Percentiles rank a stretch among this genome's conserved stretches.
phyloP scores from a whole-genome alignment of 2,329 filamentous ascomycete genomes.

The Parastagonospora avenae region DNA sequence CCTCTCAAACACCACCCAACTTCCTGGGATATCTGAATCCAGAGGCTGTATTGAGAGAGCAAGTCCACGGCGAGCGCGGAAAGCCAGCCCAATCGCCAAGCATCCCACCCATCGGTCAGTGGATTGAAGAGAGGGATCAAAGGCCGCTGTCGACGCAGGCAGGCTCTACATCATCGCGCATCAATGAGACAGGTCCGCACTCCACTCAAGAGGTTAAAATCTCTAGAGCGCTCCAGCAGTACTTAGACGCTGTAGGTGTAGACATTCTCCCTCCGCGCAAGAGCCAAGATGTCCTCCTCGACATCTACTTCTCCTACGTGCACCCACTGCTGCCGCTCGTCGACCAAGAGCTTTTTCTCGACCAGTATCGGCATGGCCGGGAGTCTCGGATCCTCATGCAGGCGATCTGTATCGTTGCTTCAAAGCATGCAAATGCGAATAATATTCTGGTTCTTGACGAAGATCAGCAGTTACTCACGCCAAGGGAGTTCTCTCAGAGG shows the following conservation, averaged over 20 bases:
- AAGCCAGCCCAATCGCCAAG: constrained; percentile 36
- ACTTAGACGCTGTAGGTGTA: constrained; percentile 46
- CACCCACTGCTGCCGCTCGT: constrained; percentile 56
- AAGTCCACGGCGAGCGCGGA: constrained; percentile 44
- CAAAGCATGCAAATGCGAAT: constrained; percentile 52
- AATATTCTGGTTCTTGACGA: constrained; percentile 47
- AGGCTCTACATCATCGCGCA: constrained; percentile 27
- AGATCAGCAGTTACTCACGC: constrained; percentile 39
- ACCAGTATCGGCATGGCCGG: constrained; percentile 41
- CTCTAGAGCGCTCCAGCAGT: constrained; percentile 41
- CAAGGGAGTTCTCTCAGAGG: constrained; percentile 52
- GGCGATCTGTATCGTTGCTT: constrained; percentile 55
- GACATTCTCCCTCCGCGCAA: constrained; percentile 41
- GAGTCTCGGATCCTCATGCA: constrained; percentile 50
- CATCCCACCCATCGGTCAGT: constrained; percentile 41
- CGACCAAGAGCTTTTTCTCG: constrained; percentile 50
- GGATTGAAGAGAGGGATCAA: constrained; percentile 40
- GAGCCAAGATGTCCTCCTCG: constrained; percentile 47
- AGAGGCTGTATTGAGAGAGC: constrained; percentile 53
- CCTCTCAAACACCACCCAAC: constrained; percentile 44
- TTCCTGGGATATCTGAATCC: constrained; percentile 56
- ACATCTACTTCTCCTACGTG: constrained; percentile 54
- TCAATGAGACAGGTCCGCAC: constrained; percentile 38
- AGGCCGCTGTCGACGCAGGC: constrained; percentile 27
- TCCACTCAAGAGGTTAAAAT: constrained; percentile 38